Evolutionary conservation across 139 green algal genomes (phyloP).

Genomic region (Tetraselmis striata): DNA sequence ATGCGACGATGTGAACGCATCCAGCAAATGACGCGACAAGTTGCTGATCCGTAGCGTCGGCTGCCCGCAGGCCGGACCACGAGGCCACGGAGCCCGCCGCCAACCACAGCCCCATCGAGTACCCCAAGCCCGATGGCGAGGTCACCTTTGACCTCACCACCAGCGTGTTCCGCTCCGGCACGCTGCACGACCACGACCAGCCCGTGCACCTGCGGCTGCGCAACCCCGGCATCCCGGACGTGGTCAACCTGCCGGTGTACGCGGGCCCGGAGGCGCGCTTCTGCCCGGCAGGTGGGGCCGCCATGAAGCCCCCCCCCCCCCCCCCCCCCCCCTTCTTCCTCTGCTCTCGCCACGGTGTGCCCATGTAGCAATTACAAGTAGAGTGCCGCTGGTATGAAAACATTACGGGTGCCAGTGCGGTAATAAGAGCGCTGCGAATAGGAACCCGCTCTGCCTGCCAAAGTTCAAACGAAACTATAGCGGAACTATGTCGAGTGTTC

Average conservation of each 20-base stretch:
- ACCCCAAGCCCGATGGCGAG: slow-evolving; percentile 73
- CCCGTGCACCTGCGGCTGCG: slow-evolving; percentile 74
- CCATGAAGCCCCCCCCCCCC: not conserved
- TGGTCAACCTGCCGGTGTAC: slow-evolving; percentile 72
- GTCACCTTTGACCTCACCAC: slow-evolving; percentile 84
- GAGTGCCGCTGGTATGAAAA: too few species aligned
- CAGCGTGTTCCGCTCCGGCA: slow-evolving; percentile 76
- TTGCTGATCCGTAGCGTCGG: too few species aligned
- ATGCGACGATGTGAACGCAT: too few species aligned
- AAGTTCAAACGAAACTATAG: too few species aligned
- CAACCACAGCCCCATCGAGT: slow-evolving; percentile 40
- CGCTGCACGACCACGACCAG: slow-evolving; percentile 94
- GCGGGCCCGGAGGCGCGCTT: slow-evolving; percentile 69
- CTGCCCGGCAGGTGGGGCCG: slow-evolving; percentile 52
- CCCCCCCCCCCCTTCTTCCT: not conserved
- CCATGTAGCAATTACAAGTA: too few species aligned
- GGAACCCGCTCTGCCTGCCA: too few species aligned
- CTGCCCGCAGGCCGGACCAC: slow-evolving; percentile 54
- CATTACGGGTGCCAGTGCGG: too few species aligned
- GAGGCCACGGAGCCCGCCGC: slow-evolving; percentile 46
- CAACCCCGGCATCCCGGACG: slow-evolving; percentile 48
- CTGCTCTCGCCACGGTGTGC: too few species aligned
- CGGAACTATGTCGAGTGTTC: too few species aligned
- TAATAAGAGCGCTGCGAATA: too few species aligned
- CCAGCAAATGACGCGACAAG: too few species aligned